phyloP scores from a whole-genome alignment of 1,284 basidiomycete species.

The Ustilago curta region DNA sequence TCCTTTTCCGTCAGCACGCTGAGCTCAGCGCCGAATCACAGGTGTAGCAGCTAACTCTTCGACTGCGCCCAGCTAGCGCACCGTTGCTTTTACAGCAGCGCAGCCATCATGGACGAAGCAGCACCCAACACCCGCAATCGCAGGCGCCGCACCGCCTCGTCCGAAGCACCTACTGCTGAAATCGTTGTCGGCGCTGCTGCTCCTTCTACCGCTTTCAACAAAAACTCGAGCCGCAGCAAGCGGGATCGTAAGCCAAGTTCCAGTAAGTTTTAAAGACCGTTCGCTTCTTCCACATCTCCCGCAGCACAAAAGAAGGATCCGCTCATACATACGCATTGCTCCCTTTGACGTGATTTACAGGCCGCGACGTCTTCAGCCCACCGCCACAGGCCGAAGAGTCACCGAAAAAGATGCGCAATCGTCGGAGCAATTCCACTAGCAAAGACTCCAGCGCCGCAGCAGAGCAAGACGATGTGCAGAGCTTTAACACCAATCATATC shows the following conservation, averaged over 20 bases:
- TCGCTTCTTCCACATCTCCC: background rate
- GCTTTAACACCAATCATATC: background rate
- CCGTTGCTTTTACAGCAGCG: too few species aligned
- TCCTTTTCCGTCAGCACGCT: background rate
- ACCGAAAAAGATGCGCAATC: conserved; percentile 17
- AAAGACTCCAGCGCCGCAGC: conserved; percentile 8
- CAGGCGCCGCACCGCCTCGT: conserved; percentile 15
- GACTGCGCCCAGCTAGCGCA: too few species aligned
- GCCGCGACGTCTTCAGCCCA: conserved; percentile 12
- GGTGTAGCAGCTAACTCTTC: background rate
- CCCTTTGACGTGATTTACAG: background rate
- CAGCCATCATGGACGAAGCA: conserved; percentile 18
- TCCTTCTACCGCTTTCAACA: conserved; percentile 15
- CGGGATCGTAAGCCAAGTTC: conserved; percentile 16
- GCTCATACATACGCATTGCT: too few species aligned
- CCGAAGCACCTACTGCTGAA: conserved; percentile 10
- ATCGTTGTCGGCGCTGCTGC: conserved; percentile 7
- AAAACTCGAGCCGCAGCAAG: conserved; percentile 1
- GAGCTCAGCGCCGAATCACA: background rate
- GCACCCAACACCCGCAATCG: conserved; percentile 11
- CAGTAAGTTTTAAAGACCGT: conserved; percentile 4
- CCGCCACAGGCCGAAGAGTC: conserved; percentile 9
- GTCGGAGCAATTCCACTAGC: conserved; percentile 12
- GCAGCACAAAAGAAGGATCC: too few species aligned
- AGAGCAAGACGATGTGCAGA: background rate